A percentile compares a stretch with the other conserved stretches of the same genome.
Evolutionary conservation across 2,329 filamentous ascomycete genomes (phyloP).

Genomic region (Nannizziopsis arthrosporioides): DNA sequence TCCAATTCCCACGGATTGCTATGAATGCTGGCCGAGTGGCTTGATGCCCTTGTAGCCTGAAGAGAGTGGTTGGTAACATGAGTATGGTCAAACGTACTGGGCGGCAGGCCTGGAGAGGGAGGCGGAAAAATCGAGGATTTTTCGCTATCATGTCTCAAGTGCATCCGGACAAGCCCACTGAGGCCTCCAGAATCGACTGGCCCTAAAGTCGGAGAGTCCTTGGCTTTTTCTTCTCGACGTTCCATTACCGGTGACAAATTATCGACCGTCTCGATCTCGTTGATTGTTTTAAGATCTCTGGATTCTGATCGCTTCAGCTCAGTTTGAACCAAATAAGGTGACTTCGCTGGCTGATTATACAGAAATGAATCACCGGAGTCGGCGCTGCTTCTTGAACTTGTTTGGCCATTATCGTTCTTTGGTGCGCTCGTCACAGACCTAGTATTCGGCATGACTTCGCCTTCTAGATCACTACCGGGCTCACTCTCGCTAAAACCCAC

Average conservation of each 20-base stretch:
- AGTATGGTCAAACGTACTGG: slow-evolving; percentile 24
- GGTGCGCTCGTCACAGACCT: slow-evolving; percentile 19
- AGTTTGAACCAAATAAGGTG: slow-evolving; percentile 22
- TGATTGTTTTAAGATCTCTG: slow-evolving; percentile 31
- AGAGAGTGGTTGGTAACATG: slow-evolving; percentile 20
- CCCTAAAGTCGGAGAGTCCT: slow-evolving; percentile 70
- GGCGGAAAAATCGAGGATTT: slow-evolving; percentile 65
- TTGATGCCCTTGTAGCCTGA: slow-evolving; percentile 26
- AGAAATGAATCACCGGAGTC: slow-evolving; percentile 17
- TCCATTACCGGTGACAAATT: slow-evolving; percentile 13
- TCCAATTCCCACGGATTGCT: slow-evolving; percentile 47
- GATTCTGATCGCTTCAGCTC: slow-evolving; percentile 31
- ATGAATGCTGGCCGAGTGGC: slow-evolving; percentile 39
- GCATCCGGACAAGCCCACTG: slow-evolving; percentile 70
- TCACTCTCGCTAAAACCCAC: slow-evolving; percentile 30
- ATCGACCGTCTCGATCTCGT: slow-evolving; percentile 23
- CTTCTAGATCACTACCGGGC: slow-evolving; percentile 27
- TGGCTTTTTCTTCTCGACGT: slow-evolving; percentile 9
- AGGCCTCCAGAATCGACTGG: slow-evolving; percentile 48
- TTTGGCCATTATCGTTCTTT: slow-evolving; percentile 27
- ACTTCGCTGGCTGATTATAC: slow-evolving; percentile 17
- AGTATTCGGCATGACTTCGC: slow-evolving; percentile 20
- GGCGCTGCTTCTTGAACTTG: slow-evolving; percentile 27
- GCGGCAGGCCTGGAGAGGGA: slow-evolving; percentile 29
- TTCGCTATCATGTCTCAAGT: slow-evolving; percentile 70